phyloP scores from a whole-genome alignment of 257 asterid species.

The Nicotiana sylvestris region DNA sequence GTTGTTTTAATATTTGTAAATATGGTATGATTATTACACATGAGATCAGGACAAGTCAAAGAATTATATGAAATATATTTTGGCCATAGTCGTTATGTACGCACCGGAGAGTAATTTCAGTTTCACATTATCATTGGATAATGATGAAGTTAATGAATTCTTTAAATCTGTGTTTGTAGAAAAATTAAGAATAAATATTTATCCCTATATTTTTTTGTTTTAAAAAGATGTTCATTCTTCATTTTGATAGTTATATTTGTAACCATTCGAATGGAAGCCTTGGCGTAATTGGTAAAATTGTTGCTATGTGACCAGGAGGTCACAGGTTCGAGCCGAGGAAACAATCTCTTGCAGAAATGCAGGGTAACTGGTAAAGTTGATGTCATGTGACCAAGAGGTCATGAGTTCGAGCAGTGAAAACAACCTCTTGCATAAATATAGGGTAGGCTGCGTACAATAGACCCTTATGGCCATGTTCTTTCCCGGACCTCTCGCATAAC shows the following conservation, averaged over 20 bases:
- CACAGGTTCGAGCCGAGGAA: no score
- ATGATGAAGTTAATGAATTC: neutral
- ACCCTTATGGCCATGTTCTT: no score
- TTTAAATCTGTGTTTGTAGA: neutral
- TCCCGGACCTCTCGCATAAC: no score
- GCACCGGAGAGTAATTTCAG: neutral
- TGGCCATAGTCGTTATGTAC: neutral
- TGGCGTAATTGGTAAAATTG: no score
- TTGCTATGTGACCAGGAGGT: no score
- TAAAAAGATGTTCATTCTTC: neutral
- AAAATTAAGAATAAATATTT: neutral
- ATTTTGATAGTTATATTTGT: neutral
- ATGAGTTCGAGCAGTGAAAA: no score
- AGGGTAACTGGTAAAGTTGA: no score
- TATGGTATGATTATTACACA: neutral
- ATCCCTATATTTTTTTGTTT: neutral
- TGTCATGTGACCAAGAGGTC: no score
- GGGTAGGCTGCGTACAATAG: no score
- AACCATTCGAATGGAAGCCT: no score
- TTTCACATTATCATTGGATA: neutral
- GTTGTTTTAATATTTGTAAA: neutral
- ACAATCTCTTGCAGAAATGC: no score
- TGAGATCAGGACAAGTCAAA: neutral
- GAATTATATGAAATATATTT: neutral
- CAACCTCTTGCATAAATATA: no score